A percentile compares a stretch with the other conserved stretches of the same genome.
Conservation (phyloP, 73 alveolate species). For the Breviolum minutum region DNA sequence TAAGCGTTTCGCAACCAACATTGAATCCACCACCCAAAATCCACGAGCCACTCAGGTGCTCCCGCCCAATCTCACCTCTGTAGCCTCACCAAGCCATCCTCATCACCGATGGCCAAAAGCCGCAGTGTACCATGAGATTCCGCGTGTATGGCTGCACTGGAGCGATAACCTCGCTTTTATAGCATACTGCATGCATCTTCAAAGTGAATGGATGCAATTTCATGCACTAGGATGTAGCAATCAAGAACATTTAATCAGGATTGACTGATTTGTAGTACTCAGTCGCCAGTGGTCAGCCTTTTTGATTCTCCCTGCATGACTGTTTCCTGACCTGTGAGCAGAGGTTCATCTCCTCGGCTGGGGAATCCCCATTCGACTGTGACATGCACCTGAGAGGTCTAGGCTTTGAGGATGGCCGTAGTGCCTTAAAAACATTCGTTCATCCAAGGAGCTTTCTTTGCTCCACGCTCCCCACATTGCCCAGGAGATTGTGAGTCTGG, state of each 20-base stretch:
- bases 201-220: neutral
- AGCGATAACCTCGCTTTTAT: slow-evolving; percentile 12
- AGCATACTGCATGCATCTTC: neutral
- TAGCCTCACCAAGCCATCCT: slow-evolving; percentile 73
- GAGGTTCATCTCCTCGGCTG: too few species aligned
- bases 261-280: too few species aligned
- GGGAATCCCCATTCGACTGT: too few species aligned
- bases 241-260: neutral
- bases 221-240: neutral
- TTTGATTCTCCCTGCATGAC: neutral
- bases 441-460: slow-evolving; percentile 53
- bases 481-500: slow-evolving; percentile 66
- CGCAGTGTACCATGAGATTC: slow-evolving; percentile 38
- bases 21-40: neutral
- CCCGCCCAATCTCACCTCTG: neutral
- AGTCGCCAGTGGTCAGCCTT: too few species aligned
- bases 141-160: slow-evolving; percentile 46
- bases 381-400: too few species aligned
- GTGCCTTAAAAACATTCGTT: neutral
- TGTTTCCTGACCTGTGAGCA: too few species aligned
- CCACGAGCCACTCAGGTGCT: neutral
- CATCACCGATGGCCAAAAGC: slow-evolving; percentile 67
- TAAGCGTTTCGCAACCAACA: too few species aligned
- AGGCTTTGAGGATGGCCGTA: too few species aligned
- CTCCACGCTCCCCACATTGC: slow-evolving; percentile 89